Evolutionary conservation across 2,329 filamentous ascomycete genomes (phyloP).

Genomic region (Talaromyces sp.): DNA sequence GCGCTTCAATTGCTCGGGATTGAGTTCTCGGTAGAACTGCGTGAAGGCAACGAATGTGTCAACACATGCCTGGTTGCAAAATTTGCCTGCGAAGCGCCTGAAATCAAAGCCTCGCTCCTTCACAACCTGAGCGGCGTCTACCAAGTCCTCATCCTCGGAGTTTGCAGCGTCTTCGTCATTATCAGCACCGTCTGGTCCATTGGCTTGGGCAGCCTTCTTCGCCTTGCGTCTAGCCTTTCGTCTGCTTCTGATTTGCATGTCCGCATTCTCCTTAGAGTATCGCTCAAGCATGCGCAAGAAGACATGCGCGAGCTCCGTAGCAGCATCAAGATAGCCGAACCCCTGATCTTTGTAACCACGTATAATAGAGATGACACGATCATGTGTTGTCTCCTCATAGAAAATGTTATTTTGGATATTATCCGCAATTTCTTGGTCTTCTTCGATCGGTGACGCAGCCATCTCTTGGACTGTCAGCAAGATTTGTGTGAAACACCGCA

Average conservation of each 20-base stretch:
- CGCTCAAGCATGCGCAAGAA: slow-evolving; percentile 89
- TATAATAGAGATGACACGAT: slow-evolving; percentile 77
- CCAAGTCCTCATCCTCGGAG: slow-evolving; percentile 75
- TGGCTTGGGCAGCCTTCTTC: slow-evolving; percentile 46
- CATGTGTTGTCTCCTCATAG: slow-evolving; percentile 94
- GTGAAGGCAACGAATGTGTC: slow-evolving; percentile 85
- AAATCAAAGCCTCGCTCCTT: slow-evolving; percentile 95
- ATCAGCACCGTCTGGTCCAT: slow-evolving; percentile 54
- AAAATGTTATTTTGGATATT: slow-evolving; percentile 98
- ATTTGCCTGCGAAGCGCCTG: slow-evolving; percentile 75
- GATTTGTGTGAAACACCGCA: slow-evolving; percentile 95
- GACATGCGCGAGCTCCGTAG: slow-evolving; percentile 87
- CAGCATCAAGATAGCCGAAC: slow-evolving; percentile 88
- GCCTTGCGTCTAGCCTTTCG: slow-evolving; percentile 73
- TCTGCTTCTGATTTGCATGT: slow-evolving; percentile 87
- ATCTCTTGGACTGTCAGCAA: slow-evolving; percentile 91
- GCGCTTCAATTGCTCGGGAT: slow-evolving; percentile 79
- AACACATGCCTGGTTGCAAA: slow-evolving; percentile 80
- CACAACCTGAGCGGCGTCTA: slow-evolving; percentile 68
- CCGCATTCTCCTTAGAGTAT: slow-evolving; percentile 92
- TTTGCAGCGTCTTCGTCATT: slow-evolving; percentile 51
- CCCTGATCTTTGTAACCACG: slow-evolving; percentile 90
- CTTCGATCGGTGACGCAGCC: slow-evolving; percentile 78
- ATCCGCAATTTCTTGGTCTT: slow-evolving; percentile 97
- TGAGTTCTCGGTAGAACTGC: slow-evolving; percentile 78